phyloP scores from a whole-genome alignment of 257 asterid species.

The Solanum acaule region DNA sequence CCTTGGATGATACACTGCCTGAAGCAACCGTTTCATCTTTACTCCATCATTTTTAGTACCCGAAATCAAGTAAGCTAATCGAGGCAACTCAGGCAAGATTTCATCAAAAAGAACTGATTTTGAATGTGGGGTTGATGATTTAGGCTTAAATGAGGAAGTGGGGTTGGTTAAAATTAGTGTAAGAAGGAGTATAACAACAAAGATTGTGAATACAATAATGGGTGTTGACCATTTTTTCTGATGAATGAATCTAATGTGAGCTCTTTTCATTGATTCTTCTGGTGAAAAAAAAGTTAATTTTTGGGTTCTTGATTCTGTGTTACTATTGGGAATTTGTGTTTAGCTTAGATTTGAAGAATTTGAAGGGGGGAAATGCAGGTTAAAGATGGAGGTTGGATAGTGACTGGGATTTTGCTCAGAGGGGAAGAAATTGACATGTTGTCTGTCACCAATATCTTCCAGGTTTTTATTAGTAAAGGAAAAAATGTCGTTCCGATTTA shows the following conservation, averaged over 20 bases:
- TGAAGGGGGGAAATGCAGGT: not conserved
- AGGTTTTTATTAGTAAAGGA: not conserved
- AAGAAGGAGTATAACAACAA: constrained; percentile 21
- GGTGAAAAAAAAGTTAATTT: not conserved
- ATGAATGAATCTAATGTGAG: constrained; percentile 17
- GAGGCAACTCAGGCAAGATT: constrained; percentile 46
- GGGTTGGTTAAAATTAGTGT: constrained; percentile 17
- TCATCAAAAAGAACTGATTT: constrained; percentile 4
- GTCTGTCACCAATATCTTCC: not conserved
- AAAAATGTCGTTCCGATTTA: too few relatives aligned
- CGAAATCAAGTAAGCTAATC: constrained; percentile 70
- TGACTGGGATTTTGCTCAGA: not conserved
- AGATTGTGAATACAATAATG: constrained; percentile 16
- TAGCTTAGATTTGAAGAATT: constrained; percentile 2
- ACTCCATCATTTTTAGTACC: constrained; percentile 54
- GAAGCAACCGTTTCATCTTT: constrained; percentile 61
- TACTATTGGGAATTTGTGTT: not conserved
- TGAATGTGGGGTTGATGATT: constrained; percentile 11
- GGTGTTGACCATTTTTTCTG: constrained; percentile 52
- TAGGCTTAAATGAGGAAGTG: constrained; percentile 8
- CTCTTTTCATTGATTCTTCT: constrained; percentile 42
- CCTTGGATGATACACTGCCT: constrained; percentile 77
- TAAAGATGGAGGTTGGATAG: not conserved
- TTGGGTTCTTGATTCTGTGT: not conserved
- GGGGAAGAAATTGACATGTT: not conserved